Evolutionary conservation across 441 rosid genomes (phyloP), one percentile per base, ranked within the genome.

Genomic region (Erodium texanum): DNA sequence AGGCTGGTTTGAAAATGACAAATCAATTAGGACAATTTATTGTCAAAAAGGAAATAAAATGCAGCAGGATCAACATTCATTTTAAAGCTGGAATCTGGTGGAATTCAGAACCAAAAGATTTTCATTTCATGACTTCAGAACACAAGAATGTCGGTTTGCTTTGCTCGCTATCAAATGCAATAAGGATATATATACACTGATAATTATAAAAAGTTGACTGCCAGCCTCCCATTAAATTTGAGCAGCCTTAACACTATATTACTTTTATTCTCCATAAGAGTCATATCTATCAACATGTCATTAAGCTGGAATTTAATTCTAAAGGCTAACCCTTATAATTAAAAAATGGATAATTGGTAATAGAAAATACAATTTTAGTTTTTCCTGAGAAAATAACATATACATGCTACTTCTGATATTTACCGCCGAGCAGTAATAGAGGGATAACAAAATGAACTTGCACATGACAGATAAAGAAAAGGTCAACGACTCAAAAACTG

Each of bases 261-360:
- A 14, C 15, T 24, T 24, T 27, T 15, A 1, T 15, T 24, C 8
- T 23, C n/a, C 64, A 23, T 59, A 62, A 14, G 6, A 62, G 5
- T 62, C 34, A 61, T 61, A 61, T 61, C 24, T 62, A 24, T 15
- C 65, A 24, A 62, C 18, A 62, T 24, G 24, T 15, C 34, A 62
- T 38, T 62, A 24, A 62, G 15, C 36, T 5, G 38, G 18, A 14
- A 62, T 62, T 62, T 23, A 24, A 27, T 62, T 62, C 36, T 62
- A 27, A 15, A 24, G 36, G 64, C 3, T 18, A 24, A 15, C 65
- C 38, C 65, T 16, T 62, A 62, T 24, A 24, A 62, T 20, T 23
- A 23, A 23, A 18, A 18, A 52, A 52, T 59, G 29, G 32, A 59
- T 58, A 22, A 20, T 10, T 58, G 63, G 11, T 58, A 2, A 58